Percentiles rank a stretch among this genome's conserved stretches.
These are phyloP conservation scores for Microbotryum silenes-acaulis DNA, from an alignment of 1,284 basidiomycete genomes.

Conservation along the genomic window DNA sequence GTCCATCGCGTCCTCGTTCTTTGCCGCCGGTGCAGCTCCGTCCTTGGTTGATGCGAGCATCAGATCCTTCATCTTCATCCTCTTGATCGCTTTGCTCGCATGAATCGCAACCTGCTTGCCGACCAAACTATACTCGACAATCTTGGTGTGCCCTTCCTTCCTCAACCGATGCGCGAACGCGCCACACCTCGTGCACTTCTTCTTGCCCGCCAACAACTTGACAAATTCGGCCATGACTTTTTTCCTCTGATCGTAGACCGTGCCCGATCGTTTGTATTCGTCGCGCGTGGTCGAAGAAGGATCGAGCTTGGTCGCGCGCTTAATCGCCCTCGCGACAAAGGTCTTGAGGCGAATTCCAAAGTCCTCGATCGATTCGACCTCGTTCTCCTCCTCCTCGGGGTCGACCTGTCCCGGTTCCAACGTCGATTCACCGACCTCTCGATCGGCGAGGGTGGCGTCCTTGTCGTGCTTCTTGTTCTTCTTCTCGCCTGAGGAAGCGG, in stretches of 20 bases:
- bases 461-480: slow-evolving; percentile 33
- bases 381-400: slow-evolving; percentile 42
- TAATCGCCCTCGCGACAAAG: slow-evolving; percentile 58
- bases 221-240: slow-evolving; percentile 76
- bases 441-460: slow-evolving; percentile 39
- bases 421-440: slow-evolving; percentile 39
- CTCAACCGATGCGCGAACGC: slow-evolving; percentile 83
- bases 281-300: slow-evolving; percentile 55
- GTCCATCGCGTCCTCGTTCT: slow-evolving; percentile 47
- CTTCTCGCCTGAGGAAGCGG: slow-evolving; percentile 8
- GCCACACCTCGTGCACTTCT: slow-evolving; percentile 68
- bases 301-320: slow-evolving; percentile 25
- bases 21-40: slow-evolving; percentile 37
- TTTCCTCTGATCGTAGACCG: slow-evolving; percentile 82
- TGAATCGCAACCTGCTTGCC: slow-evolving; percentile 67
- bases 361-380: slow-evolving; percentile 51
- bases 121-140: slow-evolving; percentile 86
- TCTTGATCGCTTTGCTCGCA: slow-evolving; percentile 50
- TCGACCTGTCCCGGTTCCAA: slow-evolving; percentile 40
- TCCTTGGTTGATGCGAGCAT: neutral
- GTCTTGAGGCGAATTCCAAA: slow-evolving; percentile 63
- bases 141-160: slow-evolving; percentile 88
- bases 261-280: slow-evolving; percentile 69
- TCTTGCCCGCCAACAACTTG: slow-evolving; percentile 54
- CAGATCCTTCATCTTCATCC: slow-evolving; percentile 49